A percentile compares a stretch with the other conserved stretches of the same genome.
These are phyloP conservation scores for Amanita fuliginea DNA, from an alignment of 768 basidiomycete species.

Conservation along the genomic window DNA sequence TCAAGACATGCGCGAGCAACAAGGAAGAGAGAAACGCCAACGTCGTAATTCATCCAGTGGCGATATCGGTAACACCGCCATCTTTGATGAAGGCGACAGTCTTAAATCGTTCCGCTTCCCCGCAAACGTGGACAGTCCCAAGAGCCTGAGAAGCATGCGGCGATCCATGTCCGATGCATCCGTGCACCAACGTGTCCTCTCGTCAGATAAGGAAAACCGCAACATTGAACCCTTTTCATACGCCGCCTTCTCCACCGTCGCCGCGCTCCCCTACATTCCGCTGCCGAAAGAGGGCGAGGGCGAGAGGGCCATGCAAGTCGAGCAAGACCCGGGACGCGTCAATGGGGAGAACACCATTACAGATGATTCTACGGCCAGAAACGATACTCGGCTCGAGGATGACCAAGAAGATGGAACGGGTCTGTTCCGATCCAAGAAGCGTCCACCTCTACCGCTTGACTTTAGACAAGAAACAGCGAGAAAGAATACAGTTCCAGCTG, in stretches of 20 bases:
- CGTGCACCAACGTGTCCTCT: slow-evolving; percentile 18
- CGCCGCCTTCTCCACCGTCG: slow-evolving; percentile 44
- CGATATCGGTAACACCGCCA: not conserved
- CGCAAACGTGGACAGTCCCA: slow-evolving; percentile 35
- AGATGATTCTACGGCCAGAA: slow-evolving; percentile 7
- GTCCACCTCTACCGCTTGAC: slow-evolving; percentile 68
- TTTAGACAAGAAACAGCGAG: slow-evolving; percentile 41
- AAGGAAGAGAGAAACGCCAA: slow-evolving; percentile 77
- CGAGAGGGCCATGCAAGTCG: slow-evolving; percentile 9
- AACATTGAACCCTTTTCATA: slow-evolving; percentile 53
- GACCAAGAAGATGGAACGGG: slow-evolving; percentile 7
- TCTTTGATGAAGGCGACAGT: slow-evolving; percentile 43
- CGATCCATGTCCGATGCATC: slow-evolving; percentile 14
- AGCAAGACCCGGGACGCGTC: slow-evolving; percentile 7
- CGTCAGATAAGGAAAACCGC: slow-evolving; percentile 15
- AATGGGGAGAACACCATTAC: slow-evolving; percentile 3
- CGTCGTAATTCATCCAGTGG: slow-evolving; percentile 39
- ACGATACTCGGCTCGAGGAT: slow-evolving; percentile 11
- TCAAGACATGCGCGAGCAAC: slow-evolving; percentile 13
- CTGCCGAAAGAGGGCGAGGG: slow-evolving; percentile 13
- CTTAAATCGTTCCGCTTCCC: slow-evolving; percentile 78
- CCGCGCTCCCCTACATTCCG: slow-evolving; percentile 20
- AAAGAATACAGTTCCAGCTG: slow-evolving; percentile 74
- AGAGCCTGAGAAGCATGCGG: slow-evolving; percentile 26
- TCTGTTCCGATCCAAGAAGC: slow-evolving; percentile 31